These are phyloP conservation scores for Pichia sp. DNA, from an alignment of 1,139 yeast genomes.

Conservation along the genomic window DNA sequence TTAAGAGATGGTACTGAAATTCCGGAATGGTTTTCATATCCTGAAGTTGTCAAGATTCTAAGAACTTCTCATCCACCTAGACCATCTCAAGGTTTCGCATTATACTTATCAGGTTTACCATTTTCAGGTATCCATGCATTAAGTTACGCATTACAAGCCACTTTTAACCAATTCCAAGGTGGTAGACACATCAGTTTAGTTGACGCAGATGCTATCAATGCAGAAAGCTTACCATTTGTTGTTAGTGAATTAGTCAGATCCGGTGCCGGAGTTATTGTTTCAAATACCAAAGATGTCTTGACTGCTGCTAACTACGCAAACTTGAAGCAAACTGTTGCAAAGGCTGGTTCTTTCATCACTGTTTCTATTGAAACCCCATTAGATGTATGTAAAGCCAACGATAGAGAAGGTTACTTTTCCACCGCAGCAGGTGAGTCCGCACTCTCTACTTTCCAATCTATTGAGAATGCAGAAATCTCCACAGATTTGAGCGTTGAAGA, in stretches of 20 bases:
- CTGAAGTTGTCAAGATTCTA: slow-evolving; percentile 86
- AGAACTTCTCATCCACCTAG: slow-evolving; percentile 95
- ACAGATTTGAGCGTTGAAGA: slow-evolving; percentile 40
- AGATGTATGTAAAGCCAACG: slow-evolving; percentile 35
- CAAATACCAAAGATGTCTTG: slow-evolving; percentile 42
- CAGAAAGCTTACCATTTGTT: slow-evolving; percentile 43
- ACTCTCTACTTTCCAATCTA: slow-evolving; percentile 37
- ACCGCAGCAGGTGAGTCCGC: slow-evolving; percentile 34
- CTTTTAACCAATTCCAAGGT: slow-evolving; percentile 82
- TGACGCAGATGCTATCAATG: slow-evolving; percentile 38
- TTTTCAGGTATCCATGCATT: slow-evolving; percentile 54
- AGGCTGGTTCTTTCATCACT: slow-evolving; percentile 39
- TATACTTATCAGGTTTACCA: slow-evolving; percentile 51
- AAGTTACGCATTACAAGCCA: slow-evolving; percentile 79
- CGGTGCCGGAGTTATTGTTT: slow-evolving; percentile 83
- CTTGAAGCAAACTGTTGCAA: slow-evolving; percentile 30
- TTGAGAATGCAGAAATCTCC: slow-evolving; percentile 41
- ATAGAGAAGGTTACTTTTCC: slow-evolving; percentile 39
- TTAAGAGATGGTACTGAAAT: slow-evolving; percentile 81
- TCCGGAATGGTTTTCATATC: slow-evolving; percentile 96
- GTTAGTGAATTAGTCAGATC: slow-evolving; percentile 81
- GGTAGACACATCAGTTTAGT: slow-evolving; percentile 78
- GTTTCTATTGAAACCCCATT: slow-evolving; percentile 44
- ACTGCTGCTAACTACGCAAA: slow-evolving; percentile 30
- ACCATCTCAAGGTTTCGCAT: slow-evolving; percentile 77